Base-by-base conservation (phyloP, 108 stramenopile species). In the Stephanodiscus minutulus region DNA sequence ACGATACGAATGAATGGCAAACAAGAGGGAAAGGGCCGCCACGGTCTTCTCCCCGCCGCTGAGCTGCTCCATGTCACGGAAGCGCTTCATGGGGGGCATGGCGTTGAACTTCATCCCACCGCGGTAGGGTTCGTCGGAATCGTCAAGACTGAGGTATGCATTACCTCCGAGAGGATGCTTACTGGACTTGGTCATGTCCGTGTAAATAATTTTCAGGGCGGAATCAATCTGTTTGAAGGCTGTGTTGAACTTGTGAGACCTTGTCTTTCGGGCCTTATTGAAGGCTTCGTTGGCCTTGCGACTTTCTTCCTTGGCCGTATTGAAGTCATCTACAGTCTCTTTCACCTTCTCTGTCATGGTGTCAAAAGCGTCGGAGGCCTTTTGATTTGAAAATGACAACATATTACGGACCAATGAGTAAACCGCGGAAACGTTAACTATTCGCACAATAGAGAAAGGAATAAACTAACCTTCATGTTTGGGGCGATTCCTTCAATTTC, bases 1-100 rank as follows among this genome's bases (percentile, higher is more conserved):
- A 36, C 85, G 91, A 70, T 84, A 99, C 27, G 92, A 91, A 79
- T 99, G 98, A 59, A 99, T 97, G 41, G 98, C 97, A 85, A 99
- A 99, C 53, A 99, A 81, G 9, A 99, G 87, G 0, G 98, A 97
- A 12, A 99, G 84, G 18, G 98, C 97, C 3, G 99, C 99, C 0
- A 99, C 94, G 25, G 99, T 99, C 81, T 98, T 97, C 83, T 99
- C 99, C 18, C 99, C 99, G n/a, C 99, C 99, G 63, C 96, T 97
- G 20, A 99, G 88, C 78, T 99, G 98, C 44, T 98, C 97, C 97
- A 99, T 98, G 62, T 99, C 98, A 43, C 98, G 87, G 82, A 97
- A 98, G 31, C 98, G 86, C 72, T 99, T 99, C 92, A 94, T 97
- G 10, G 99, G 98, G 60, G 98, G 98, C 98, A 97, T 98, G 10